phyloP scores from a whole-genome alignment of 2,329 filamentous ascomycete genomes.

The Aspergillus flavus region DNA sequence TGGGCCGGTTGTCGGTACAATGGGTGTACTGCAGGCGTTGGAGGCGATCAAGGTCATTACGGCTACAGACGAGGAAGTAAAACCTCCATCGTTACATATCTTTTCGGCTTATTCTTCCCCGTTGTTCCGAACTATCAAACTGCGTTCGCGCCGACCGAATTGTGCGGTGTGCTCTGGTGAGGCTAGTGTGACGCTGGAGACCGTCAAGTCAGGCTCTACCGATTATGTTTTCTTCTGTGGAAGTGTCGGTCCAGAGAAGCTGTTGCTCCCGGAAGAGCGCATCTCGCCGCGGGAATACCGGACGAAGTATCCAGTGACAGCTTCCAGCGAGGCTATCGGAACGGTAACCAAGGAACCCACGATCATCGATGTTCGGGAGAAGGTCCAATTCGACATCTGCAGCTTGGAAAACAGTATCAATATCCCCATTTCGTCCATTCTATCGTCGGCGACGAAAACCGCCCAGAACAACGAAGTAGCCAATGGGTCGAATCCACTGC shows the following conservation, averaged over 20 bases:
- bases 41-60: constrained; percentile 85
- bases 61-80: constrained; percentile 26
- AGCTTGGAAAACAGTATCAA: constrained; percentile 74
- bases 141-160: constrained; percentile 68
- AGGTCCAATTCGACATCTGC: constrained; percentile 81
- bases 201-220: constrained; percentile 65
- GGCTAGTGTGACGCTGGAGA: constrained; percentile 64
- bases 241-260: constrained; percentile 54
- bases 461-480: not conserved
- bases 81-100: constrained; percentile 42
- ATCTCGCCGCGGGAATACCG: constrained; percentile 67
- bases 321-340: constrained; percentile 6
- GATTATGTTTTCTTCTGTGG: constrained; percentile 91
- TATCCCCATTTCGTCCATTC: constrained; percentile 47
- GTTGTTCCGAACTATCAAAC: constrained; percentile 71
- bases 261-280: constrained; percentile 67
- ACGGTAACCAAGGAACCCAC: constrained; percentile 48
- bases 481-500: constrained; percentile 13
- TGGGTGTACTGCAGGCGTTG: constrained; percentile 89
- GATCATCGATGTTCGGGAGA: constrained; percentile 81
- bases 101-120: constrained; percentile 48
- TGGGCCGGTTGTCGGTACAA: constrained; percentile 87
- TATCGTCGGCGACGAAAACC: constrained; percentile 27
- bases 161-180: constrained; percentile 76
- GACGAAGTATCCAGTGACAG: constrained; percentile 16